These are phyloP conservation scores for Raffaelea deltoideospora DNA, from an alignment of 2,329 filamentous ascomycete genomes.

Conservation along the genomic window DNA sequence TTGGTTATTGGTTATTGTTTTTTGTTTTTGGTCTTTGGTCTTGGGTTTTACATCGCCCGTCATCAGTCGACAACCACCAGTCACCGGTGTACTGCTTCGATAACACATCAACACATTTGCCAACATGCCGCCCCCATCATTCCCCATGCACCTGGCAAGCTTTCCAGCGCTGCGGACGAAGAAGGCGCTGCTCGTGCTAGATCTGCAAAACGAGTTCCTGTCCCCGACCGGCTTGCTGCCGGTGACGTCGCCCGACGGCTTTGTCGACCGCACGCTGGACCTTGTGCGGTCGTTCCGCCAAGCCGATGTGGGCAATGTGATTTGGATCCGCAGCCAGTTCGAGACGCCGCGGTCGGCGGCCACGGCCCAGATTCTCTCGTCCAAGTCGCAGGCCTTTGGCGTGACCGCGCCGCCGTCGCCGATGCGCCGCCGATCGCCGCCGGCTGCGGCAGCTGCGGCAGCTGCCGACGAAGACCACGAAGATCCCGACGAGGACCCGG, in stretches of 20 bases:
- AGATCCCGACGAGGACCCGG: constrained; percentile 17
- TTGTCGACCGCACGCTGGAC: constrained; percentile 49
- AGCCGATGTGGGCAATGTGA: constrained; percentile 50
- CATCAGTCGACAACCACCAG: neutral
- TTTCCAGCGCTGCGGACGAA: constrained; percentile 43
- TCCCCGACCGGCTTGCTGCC: constrained; percentile 51
- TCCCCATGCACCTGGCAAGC: constrained; percentile 39
- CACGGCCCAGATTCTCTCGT: constrained; percentile 33
- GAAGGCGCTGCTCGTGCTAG: constrained; percentile 65
- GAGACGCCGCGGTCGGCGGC: constrained; percentile 43
- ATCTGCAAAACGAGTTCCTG: constrained; percentile 85
- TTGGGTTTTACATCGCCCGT: neutral
- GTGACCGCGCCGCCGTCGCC: no score
- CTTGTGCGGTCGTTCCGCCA: constrained; percentile 61
- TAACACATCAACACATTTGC: neutral
- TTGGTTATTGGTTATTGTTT: no score
- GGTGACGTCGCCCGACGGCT: constrained; percentile 46
- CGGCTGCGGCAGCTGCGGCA: no score
- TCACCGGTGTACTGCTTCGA: neutral
- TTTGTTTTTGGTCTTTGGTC: neutral
- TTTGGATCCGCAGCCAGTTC: constrained; percentile 75
- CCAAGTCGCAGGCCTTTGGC: no score
- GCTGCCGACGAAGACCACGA: no score
- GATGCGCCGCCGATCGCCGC: no score
- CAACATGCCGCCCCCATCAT: constrained; percentile 23